Evolutionary conservation across 495 filamentous ascomycete genomes (phyloP).

Genomic region (Extremus antarcticus): DNA sequence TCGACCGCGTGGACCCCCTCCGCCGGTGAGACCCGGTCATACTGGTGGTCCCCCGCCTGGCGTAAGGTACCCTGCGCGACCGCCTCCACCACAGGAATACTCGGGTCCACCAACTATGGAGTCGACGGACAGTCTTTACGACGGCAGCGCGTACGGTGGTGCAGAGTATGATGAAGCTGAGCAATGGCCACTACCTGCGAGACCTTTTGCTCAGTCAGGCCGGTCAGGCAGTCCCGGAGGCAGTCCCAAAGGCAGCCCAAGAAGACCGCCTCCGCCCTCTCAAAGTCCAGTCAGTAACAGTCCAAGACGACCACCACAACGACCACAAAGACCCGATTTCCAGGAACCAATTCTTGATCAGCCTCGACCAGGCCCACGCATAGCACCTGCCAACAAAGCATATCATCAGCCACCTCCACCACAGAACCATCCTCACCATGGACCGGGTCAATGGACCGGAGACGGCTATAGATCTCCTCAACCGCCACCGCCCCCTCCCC

Average conservation of each 20-base stretch:
- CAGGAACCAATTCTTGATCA: background rate
- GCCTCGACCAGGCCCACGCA: slow-evolving; percentile 5
- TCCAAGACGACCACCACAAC: slow-evolving; percentile 11
- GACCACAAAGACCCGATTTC: slow-evolving; percentile 13
- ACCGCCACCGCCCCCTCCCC: background rate
- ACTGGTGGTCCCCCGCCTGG: background rate
- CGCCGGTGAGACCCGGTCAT: background rate
- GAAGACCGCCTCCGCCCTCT: background rate
- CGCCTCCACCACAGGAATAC: background rate
- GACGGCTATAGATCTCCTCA: slow-evolving; percentile 12
- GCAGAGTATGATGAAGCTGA: slow-evolving; percentile 13
- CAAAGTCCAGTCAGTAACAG: background rate
- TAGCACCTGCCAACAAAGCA: slow-evolving; percentile 5
- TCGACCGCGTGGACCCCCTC: background rate
- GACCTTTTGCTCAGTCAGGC: background rate
- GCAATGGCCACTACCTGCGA: slow-evolving; percentile 11
- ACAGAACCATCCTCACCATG: slow-evolving; percentile 4
- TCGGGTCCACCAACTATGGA: background rate
- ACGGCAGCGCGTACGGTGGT: slow-evolving; percentile 17
- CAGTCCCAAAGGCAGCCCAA: slow-evolving; percentile 1
- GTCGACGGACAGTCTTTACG: slow-evolving; percentile 11
- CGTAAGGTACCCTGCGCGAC: slow-evolving; percentile 1
- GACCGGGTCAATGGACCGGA: slow-evolving; percentile 15
- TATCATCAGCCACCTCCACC: slow-evolving; percentile 3
- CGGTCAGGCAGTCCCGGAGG: slow-evolving; percentile 1